phyloP scores from a whole-genome alignment of 495 filamentous ascomycete genomes.

The Penicillium robsamsonii region DNA sequence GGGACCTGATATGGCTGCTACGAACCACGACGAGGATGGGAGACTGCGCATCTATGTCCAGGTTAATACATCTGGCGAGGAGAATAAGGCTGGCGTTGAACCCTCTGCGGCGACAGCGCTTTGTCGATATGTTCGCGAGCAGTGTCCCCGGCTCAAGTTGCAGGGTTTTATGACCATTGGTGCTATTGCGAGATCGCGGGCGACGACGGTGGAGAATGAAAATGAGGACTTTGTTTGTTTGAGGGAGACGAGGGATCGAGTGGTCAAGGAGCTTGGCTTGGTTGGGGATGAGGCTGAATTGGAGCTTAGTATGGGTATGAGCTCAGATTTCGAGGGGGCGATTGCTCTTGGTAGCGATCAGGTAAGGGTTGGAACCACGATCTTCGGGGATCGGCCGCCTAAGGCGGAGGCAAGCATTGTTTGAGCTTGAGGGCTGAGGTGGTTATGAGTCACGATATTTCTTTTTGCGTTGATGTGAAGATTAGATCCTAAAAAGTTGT shows the following conservation, averaged over 20 bases:
- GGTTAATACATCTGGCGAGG: conserved; percentile 91
- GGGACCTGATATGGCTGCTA: conserved; percentile 13
- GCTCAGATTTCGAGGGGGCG: conserved; percentile 89
- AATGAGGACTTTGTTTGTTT: conserved; percentile 86
- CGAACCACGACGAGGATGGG: conserved; percentile 14
- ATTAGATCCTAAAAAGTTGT: not conserved
- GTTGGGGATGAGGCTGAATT: conserved; percentile 39
- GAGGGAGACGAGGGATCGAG: conserved; percentile 64
- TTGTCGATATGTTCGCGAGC: conserved; percentile 61
- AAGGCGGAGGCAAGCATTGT: conserved; percentile 63
- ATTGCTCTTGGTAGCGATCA: conserved; percentile 80
- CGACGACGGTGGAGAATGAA: conserved; percentile 66
- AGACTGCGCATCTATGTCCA: conserved; percentile 78
- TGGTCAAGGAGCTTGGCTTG: conserved; percentile 51
- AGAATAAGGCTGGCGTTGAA: conserved; percentile 74
- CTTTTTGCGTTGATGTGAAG: not conserved
- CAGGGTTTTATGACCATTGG: conserved; percentile 96
- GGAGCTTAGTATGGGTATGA: conserved; percentile 84
- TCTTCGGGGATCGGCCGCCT: conserved; percentile 79
- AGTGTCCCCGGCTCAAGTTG: conserved; percentile 70
- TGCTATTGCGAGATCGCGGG: conserved; percentile 78
- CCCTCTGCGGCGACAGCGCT: conserved; percentile 58
- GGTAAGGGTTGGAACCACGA: conserved; percentile 92
- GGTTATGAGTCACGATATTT: conserved; percentile 19
- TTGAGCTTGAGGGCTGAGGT: conserved; percentile 11